Conservation (phyloP, 306 rosid species). For the Spatholobus suberectus region DNA sequence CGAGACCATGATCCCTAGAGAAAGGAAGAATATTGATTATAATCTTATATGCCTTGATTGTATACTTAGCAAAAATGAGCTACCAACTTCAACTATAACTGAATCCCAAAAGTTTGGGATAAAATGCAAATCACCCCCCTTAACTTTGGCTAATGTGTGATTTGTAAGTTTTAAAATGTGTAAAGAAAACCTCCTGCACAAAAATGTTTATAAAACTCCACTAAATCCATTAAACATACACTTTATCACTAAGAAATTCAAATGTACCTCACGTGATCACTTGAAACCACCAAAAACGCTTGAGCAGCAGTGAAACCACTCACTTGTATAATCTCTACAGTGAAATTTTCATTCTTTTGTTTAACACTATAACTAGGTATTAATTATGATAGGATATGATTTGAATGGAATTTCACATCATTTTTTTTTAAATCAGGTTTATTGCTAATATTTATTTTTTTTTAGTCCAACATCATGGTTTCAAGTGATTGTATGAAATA, state of each 20-base stretch:
- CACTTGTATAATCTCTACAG: background rate
- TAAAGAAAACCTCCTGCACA: background rate
- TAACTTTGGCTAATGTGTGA: conserved; percentile 2
- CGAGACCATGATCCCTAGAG: conserved; percentile 96
- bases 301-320: background rate
- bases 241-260: background rate
- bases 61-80: conserved; percentile 4
- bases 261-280: background rate
- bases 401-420: background rate
- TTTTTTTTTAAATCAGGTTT: background rate
- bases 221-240: background rate
- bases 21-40: conserved; percentile 27
- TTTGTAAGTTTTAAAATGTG: background rate
- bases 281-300: background rate
- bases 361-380: background rate
- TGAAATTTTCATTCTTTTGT: background rate
- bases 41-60: background rate
- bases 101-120: background rate
- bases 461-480: background rate
- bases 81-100: background rate
- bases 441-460: background rate
- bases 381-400: background rate
- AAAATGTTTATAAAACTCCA: background rate
- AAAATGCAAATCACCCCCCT: conserved; percentile 5
- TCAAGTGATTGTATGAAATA: background rate